Conservation (phyloP, 768 basidiomycete species). For the Leccinum truebloodii region DNA sequence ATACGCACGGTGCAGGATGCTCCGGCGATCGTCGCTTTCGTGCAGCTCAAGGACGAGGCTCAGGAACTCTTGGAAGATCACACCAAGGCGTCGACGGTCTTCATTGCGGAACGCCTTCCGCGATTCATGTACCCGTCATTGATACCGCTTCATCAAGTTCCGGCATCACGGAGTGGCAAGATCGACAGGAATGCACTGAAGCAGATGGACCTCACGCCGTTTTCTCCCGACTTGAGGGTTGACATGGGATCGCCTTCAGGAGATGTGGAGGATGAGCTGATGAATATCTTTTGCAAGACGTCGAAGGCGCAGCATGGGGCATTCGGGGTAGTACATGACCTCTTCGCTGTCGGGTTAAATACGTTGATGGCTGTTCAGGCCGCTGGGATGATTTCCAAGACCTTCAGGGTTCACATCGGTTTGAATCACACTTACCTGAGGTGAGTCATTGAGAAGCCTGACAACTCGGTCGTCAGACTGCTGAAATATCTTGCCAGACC, state of each 20-base stretch:
- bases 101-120: slow-evolving; percentile 32
- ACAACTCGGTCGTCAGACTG: neutral
- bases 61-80: slow-evolving; percentile 21
- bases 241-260: slow-evolving; percentile 29
- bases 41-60: slow-evolving; percentile 22
- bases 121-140: slow-evolving; percentile 35
- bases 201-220: slow-evolving; percentile 26
- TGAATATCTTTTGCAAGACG: slow-evolving; percentile 26
- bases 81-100: slow-evolving; percentile 23
- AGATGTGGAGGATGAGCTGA: slow-evolving; percentile 30
- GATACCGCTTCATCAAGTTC: slow-evolving; percentile 26
- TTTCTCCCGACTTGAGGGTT: slow-evolving; percentile 21
- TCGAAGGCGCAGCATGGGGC: slow-evolving; percentile 22
- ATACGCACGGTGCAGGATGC: slow-evolving; percentile 31
- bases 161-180: slow-evolving; percentile 30
- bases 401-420: slow-evolving; percentile 30
- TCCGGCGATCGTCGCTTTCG: slow-evolving; percentile 32
- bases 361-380: slow-evolving; percentile 36
- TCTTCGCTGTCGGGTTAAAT: slow-evolving; percentile 33
- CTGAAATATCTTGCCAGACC: slow-evolving; percentile 17
- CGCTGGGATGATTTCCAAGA: slow-evolving; percentile 31
- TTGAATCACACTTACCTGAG: slow-evolving; percentile 32
- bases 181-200: slow-evolving; percentile 31
- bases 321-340: slow-evolving; percentile 31
- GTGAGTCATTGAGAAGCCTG: slow-evolving; percentile 11